phyloP scores from a whole-genome alignment of 2,329 filamentous ascomycete species.

The Truncatella angustata region DNA sequence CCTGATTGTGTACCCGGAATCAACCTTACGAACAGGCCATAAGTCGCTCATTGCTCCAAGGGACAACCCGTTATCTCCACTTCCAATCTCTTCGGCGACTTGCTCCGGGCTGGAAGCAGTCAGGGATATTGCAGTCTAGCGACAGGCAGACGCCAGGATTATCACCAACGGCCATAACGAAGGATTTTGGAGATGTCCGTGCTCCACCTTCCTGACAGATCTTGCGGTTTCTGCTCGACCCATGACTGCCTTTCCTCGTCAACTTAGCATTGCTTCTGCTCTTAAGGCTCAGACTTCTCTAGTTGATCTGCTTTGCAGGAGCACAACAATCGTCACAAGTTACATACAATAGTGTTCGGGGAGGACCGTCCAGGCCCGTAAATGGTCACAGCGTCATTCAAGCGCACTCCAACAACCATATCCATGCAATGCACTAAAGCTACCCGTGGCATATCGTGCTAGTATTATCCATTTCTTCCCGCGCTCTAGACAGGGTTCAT shows the following conservation, averaged over 20 bases:
- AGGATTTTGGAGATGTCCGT: neutral
- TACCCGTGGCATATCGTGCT: conserved; percentile 6
- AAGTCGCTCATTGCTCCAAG: neutral
- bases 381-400: too few relatives aligned
- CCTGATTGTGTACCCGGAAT: neutral
- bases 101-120: neutral
- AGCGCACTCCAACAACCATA: neutral
- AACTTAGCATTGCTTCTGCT: too few relatives aligned
- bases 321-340: too few relatives aligned
- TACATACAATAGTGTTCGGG: too few relatives aligned
- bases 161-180: neutral
- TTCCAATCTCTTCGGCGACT: conserved; percentile 8
- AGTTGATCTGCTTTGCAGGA: conserved; percentile 6
- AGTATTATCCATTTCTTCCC: neutral
- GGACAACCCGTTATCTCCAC: conserved; percentile 9
- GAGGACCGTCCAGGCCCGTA: too few relatives aligned
- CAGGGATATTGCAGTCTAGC: conserved; percentile 1
- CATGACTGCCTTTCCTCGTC: too few relatives aligned
- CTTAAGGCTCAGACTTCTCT: too few relatives aligned
- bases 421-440: neutral
- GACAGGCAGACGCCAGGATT: neutral
- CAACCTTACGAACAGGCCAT: neutral
- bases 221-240: too few relatives aligned
- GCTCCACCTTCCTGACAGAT: neutral
- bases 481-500: conserved; percentile 5